Percentiles rank a stretch among this genome's conserved stretches.
Evolutionary conservation across 257 asterid genomes (phyloP).

Genomic region (Mitragyna speciosa): DNA sequence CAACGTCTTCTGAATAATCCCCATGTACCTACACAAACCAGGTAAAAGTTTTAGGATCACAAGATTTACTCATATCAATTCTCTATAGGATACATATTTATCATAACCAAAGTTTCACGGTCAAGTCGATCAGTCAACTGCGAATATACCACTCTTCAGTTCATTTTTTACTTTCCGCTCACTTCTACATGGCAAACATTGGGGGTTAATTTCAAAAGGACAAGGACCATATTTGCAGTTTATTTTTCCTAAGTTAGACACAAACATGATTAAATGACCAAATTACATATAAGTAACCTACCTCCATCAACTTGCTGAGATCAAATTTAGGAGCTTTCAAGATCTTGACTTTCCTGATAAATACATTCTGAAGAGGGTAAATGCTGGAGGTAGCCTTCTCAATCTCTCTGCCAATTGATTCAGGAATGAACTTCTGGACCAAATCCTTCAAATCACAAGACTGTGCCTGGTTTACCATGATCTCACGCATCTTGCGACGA

Average conservation of each 20-base stretch:
- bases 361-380: slow-evolving; percentile 80
- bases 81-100: background rate
- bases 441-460: slow-evolving; percentile 74
- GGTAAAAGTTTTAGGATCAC: background rate
- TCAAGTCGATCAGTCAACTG: background rate
- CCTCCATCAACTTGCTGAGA: slow-evolving; percentile 85
- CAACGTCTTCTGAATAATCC: slow-evolving; percentile 62
- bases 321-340: slow-evolving; percentile 86
- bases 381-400: slow-evolving; percentile 80
- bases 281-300: background rate
- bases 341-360: slow-evolving; percentile 73
- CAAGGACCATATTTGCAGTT: background rate
- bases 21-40: slow-evolving; percentile 63
- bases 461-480: slow-evolving; percentile 72
- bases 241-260: no score
- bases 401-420: slow-evolving; percentile 78
- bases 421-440: slow-evolving; percentile 80
- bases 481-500: slow-evolving; percentile 83
- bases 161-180: background rate
- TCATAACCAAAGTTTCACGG: background rate
- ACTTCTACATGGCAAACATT: background rate
- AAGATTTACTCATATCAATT: background rate
- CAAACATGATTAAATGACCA: background rate
- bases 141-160: no score
- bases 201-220: background rate